phyloP scores from a whole-genome alignment of 1,139 yeast genomes.

The Blastobotrys indianensis region DNA sequence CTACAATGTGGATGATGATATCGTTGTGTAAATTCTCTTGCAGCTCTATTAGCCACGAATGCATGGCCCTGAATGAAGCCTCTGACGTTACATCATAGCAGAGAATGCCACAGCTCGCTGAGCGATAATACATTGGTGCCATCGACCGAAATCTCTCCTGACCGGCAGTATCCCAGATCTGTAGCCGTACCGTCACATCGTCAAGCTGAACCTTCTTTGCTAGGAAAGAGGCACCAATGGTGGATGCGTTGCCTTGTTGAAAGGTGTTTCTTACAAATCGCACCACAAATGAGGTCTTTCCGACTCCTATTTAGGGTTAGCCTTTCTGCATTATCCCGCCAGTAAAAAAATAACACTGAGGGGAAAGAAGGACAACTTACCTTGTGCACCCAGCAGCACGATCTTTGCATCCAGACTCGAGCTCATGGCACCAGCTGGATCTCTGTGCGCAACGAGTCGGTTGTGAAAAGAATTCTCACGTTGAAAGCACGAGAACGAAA shows the following conservation, averaged over 20 bases:
- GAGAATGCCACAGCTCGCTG: constrained; percentile 89
- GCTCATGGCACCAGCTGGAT: not conserved
- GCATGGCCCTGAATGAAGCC: constrained; percentile 89
- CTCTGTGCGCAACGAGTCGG: not conserved
- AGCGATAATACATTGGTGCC: constrained; percentile 93
- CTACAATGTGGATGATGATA: constrained; percentile 80
- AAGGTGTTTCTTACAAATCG: constrained; percentile 87
- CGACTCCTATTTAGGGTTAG: constrained; percentile 56
- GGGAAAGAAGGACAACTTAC: constrained; percentile 17
- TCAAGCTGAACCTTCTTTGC: constrained; percentile 88
- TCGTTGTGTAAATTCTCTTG: constrained; percentile 81
- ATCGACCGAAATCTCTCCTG: constrained; percentile 88
- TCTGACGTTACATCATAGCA: constrained; percentile 90
- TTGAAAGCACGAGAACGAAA: too few species aligned
- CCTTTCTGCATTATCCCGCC: not conserved
- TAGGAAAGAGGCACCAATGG: constrained; percentile 90
- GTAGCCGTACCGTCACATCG: constrained; percentile 77
- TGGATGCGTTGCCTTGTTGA: constrained; percentile 87
- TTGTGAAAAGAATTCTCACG: not conserved
- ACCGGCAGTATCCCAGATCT: constrained; percentile 95
- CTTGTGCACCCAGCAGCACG: constrained; percentile 36
- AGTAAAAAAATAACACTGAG: not conserved
- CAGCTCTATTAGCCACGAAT: constrained; percentile 80
- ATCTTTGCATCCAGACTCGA: constrained; percentile 36
- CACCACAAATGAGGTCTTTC: constrained; percentile 82